These are phyloP conservation scores for Phyllosticta ampelicida DNA, from an alignment of 2,329 filamentous ascomycete genomes.

Conservation along the genomic window DNA sequence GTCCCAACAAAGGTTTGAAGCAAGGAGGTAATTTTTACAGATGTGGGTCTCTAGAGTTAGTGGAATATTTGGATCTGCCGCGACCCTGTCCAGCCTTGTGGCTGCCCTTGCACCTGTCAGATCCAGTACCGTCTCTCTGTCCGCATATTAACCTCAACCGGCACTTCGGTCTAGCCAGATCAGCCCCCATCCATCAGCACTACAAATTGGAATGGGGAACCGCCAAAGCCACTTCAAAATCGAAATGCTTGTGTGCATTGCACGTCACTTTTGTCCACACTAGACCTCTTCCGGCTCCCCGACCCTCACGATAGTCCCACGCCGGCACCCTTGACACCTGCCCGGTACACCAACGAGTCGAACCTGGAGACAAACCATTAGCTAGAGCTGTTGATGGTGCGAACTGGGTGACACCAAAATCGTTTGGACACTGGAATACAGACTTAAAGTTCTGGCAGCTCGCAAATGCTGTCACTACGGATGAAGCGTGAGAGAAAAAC, in stretches of 20 bases:
- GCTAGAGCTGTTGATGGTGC: background rate
- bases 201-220: background rate
- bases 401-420: background rate
- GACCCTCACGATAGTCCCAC: background rate
- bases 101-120: background rate
- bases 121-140: background rate
- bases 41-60: too few relatives aligned
- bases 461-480: too few relatives aligned
- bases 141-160: background rate
- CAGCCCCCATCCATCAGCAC: background rate
- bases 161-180: background rate
- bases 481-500: too few relatives aligned
- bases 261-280: background rate
- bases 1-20: background rate
- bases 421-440: too few relatives aligned
- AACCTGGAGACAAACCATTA: background rate
- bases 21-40: background rate
- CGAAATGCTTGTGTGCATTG: background rate
- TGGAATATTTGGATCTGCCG: background rate
- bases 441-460: too few relatives aligned
- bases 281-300: background rate
- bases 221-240: too few relatives aligned
- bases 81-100: background rate
- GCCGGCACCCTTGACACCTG: background rate
- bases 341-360: background rate